Base-by-base conservation (phyloP, 345 rosid genomes). In the Carallia brachiata region DNA sequence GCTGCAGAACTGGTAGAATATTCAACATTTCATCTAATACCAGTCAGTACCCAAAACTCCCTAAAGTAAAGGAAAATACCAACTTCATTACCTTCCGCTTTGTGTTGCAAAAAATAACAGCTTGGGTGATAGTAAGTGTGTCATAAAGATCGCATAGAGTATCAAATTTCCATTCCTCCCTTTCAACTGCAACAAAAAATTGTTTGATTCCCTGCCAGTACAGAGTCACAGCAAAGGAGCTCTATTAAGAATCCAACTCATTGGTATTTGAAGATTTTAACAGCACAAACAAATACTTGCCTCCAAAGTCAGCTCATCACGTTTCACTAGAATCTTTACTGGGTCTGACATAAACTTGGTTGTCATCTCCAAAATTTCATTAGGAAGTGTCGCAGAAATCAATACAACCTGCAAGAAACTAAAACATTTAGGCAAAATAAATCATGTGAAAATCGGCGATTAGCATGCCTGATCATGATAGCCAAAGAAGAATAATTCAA, bases 161-260 rank as follows among this genome's bases (percentile, higher is more conserved):
- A 78, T 95, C 99, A 80, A 95, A 95, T 77, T 95, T 95, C 99
- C 99, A 95, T 50, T 95, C 97, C 78, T 95, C 99, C 61, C 84
- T 85, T 87, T 95, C 99, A 75, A 95, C 99, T 1, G 93, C 92
- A 60, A 95, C 96, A 34, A 91, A 92, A 76, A 92, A 95, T 72
- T 95, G 97, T 75, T 90, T 95, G 81, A 92, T 92, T 23, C 99
- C 97, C 99, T 92, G 82, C 61, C 68, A 72, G 48, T n/a, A 59
- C 48, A 78, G 65, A 70, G 60, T 47, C 44, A 74, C 15, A 44
- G 57, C 12, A 53, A 39, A 61, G 30, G 67, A 36, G 52, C 36
- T 61, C 13, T 61, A 28, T 47, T 61, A 66, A 63, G 52, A 54
- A 52, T 27, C 31, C 27, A 61, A 30, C 56, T 56, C 61, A 23